Percentiles rank a stretch among this genome's conserved stretches.
These are phyloP conservation scores for Gaertneriomyces sp. DNA, from an alignment of 192 early-diverging fungal genomes.

Conservation along the genomic window DNA sequence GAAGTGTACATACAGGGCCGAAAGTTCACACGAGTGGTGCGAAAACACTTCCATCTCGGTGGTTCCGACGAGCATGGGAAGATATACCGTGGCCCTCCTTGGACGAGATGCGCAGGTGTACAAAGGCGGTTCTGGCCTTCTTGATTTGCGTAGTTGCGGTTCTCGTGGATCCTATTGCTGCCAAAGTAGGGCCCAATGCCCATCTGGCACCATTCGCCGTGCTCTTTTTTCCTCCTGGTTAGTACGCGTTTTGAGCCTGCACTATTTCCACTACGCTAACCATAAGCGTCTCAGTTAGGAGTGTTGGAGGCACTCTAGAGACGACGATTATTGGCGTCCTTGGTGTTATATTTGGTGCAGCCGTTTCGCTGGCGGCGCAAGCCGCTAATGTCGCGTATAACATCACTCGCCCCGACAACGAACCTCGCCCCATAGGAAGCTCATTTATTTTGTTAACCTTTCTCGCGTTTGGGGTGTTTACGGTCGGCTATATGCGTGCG, in stretches of 20 bases:
- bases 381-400: slow-evolving; percentile 1
- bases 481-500: slow-evolving; percentile 22
- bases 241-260: neutral
- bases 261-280: neutral
- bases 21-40: too few species aligned
- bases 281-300: slow-evolving; percentile 9
- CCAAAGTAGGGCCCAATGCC: slow-evolving; percentile 5
- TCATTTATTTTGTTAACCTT: slow-evolving; percentile 15
- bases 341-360: slow-evolving; percentile 16
- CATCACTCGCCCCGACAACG: neutral
- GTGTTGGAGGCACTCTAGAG: slow-evolving; percentile 22
- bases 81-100: neutral
- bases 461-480: slow-evolving; percentile 7
- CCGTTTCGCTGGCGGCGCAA: slow-evolving; percentile 2
- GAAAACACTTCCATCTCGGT: too few species aligned
- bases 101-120: slow-evolving; percentile 13
- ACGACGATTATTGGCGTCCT: slow-evolving; percentile 7
- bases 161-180: slow-evolving; percentile 6
- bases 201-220: slow-evolving; percentile 19
- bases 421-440: neutral
- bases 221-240: slow-evolving; percentile 25
- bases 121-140: slow-evolving; percentile 23
- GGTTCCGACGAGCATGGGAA: too few species aligned
- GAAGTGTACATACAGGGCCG: too few species aligned
- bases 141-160: slow-evolving; percentile 8